Evolutionary conservation across 257 asterid genomes (phyloP).

Genomic region (Salvia miltiorrhiza): DNA sequence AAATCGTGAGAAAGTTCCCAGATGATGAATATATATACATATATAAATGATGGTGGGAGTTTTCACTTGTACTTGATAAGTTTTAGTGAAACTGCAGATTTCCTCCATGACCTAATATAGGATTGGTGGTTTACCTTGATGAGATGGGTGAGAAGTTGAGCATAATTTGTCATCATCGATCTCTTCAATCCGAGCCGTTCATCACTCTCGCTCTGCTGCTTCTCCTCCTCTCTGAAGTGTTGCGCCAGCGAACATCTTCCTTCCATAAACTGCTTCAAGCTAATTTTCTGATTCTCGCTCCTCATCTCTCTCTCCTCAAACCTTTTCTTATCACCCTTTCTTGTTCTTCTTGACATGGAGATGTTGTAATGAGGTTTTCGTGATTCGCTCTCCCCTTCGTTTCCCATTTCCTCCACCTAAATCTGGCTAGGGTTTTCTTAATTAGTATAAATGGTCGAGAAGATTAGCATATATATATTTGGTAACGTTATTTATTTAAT

Average conservation of each 20-base stretch:
- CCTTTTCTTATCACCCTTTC: slow-evolving; percentile 26
- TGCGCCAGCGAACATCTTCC: slow-evolving; percentile 39
- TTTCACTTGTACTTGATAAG: slow-evolving; percentile 24
- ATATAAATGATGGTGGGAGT: no score
- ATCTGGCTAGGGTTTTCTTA: neutral
- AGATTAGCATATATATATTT: neutral
- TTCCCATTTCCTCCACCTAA: slow-evolving; percentile 31
- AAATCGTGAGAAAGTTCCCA: neutral
- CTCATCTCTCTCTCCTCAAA: slow-evolving; percentile 18
- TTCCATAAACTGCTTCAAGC: slow-evolving; percentile 47
- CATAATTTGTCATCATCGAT: slow-evolving; percentile 35
- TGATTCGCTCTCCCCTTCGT: neutral
- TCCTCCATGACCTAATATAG: slow-evolving; percentile 26
- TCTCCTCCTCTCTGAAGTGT: slow-evolving; percentile 43
- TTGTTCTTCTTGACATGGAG: slow-evolving; percentile 63
- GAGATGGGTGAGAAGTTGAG: slow-evolving; percentile 36
- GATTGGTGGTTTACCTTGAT: slow-evolving; percentile 52
- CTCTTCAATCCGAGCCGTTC: slow-evolving; percentile 32
- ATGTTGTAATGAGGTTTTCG: slow-evolving; percentile 39
- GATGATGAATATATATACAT: no score
- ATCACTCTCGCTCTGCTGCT: slow-evolving; percentile 8
- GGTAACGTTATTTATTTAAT: neutral
- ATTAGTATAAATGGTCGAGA: neutral
- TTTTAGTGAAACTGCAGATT: slow-evolving; percentile 26
- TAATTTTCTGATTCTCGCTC: slow-evolving; percentile 25